Base-by-base conservation (phyloP, 2,329 filamentous ascomycete genomes). In the Aspergillus novofumigatus region DNA sequence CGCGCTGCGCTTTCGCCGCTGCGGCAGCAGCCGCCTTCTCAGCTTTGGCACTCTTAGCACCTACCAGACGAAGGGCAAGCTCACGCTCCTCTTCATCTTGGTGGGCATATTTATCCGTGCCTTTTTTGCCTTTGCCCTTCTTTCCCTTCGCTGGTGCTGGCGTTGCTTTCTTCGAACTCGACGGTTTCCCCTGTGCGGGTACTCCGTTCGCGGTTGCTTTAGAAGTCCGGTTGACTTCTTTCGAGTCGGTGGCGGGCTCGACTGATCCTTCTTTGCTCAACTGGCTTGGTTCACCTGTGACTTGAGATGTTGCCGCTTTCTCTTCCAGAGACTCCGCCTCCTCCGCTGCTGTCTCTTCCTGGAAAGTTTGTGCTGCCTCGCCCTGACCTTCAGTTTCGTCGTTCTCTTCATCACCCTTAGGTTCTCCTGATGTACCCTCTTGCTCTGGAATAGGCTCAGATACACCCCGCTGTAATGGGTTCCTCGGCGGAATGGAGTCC, bases 41-140 rank as follows among this genome's bases (percentile, higher is more conserved):
- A 0, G 83, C 82, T 64, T 74, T 71, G 54, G 63, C 63, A 48
- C 69, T 68, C 59, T 70, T 58, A 82, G 90, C 87, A 42, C 94
- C 94, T n/a, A 96, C 86, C n/a, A 97, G 82, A 25, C 86, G 83
- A 74, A 97, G 89, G 32, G 92, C 91, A 0, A 92, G 83, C 6
- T 83, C 84, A 11, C 92, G 90, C 68, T 99, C 94, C 74, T 96
- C 93, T 55, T 96, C 92, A 66, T 97, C 93, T 79, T 97, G 94
- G 65, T 95, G 80, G 49, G 89, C 93, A 76, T 99, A 99, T 72
- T 96, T 97, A 57, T 85, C 80, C 3, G 91, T 91, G 1, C 91
- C 86, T 73, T 94, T 96, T 79, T 95, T 96, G 47, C 87, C 86
- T 71, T 96, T 96, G 58, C 83, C 83, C 57, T 85, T 86, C 72